Evolutionary conservation across 2,329 filamentous ascomycete genomes (phyloP).

Genomic region (Xylaria sp.): DNA sequence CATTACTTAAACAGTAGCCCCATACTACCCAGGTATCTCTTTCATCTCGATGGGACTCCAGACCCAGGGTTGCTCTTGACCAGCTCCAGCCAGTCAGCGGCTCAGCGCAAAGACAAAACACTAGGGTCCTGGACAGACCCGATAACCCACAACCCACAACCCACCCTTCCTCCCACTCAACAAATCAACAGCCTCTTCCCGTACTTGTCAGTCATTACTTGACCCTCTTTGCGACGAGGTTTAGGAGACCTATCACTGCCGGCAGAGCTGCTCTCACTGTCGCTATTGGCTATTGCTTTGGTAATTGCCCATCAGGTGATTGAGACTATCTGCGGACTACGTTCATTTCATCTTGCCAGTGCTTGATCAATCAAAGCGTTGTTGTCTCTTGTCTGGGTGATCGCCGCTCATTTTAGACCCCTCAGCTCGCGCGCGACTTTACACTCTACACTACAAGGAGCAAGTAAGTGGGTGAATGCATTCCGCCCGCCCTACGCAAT

Average conservation of each 20-base stretch:
- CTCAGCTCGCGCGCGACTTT: constrained; percentile 40
- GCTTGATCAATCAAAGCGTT: constrained; percentile 50
- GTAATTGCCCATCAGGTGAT: constrained; percentile 64
- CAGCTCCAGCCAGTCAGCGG: constrained; percentile 50
- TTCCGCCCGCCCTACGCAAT: constrained; percentile 38
- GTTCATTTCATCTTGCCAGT: constrained; percentile 48
- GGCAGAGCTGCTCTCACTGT: constrained; percentile 55
- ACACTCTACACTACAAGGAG: constrained; percentile 31
- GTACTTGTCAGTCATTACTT: constrained; percentile 55
- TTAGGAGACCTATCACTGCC: constrained; percentile 64
- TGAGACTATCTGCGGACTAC: constrained; percentile 56
- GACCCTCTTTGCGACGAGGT: constrained; percentile 51
- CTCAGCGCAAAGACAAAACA: constrained; percentile 47
- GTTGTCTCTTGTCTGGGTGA: constrained; percentile 30
- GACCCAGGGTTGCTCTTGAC: constrained; percentile 41
- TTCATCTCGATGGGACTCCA: constrained; percentile 40
- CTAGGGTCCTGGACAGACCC: constrained; percentile 33
- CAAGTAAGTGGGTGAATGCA: constrained; percentile 45
- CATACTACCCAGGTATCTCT: constrained; percentile 27
- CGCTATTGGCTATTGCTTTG: constrained; percentile 61
- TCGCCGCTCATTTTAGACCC: constrained; percentile 35
- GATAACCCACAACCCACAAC: constrained; percentile 40
- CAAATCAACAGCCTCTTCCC: constrained; percentile 64
- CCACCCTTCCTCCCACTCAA: constrained; percentile 46
- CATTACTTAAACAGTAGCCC: constrained; percentile 8